Base-by-base conservation (phyloP, 768 basidiomycete species). In the Thelephora aurantiotincta region DNA sequence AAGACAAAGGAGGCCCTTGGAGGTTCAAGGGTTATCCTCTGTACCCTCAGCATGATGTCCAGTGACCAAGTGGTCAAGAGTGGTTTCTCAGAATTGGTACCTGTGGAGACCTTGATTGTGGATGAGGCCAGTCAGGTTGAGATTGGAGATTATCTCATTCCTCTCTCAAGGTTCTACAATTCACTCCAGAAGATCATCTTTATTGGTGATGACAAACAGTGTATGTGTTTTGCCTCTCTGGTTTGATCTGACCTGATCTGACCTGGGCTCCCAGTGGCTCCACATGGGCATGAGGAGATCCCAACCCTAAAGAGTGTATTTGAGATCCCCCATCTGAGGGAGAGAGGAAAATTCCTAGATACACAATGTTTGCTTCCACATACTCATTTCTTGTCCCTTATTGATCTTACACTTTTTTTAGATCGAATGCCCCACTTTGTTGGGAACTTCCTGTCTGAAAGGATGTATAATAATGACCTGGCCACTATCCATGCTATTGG, bases 401-500 rank as follows among this genome's bases (percentile, higher is more conserved):
- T 48, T 44, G 22, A 22, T 20, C 33, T 59, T 23, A 53, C 48
- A 38, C 33, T 47, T 26, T 34, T 42, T 48, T 19, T 48, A 90
- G 88, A 90, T 54, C 77, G 88, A 1, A 87, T 91, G 84, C 87
- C 87, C 45, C 75, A 79, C 45, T 75, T 84, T 52, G 80, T 88
- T 67, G 84, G 86, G 19, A 54, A 67, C 3, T 77, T 87, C 38
- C 82, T 91, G 35, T 88, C 84, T 16, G 56, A 71, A 47, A 67
- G 67, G 48, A 68, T 90, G 3, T 90, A 91, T 65, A 63, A 79
- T 19, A 55, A 63, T 12, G 56, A 76, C 53, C 77, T 90, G 11
- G 62, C 70, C 6, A 86, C 86, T 2, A 55, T 57, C 53, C 57
- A 64, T 1, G 54, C 1, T 82, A 85, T 54, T 64, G 69, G 33